Base-by-base conservation (phyloP, 306 rosid genomes). In the Corylus avellana region DNA sequence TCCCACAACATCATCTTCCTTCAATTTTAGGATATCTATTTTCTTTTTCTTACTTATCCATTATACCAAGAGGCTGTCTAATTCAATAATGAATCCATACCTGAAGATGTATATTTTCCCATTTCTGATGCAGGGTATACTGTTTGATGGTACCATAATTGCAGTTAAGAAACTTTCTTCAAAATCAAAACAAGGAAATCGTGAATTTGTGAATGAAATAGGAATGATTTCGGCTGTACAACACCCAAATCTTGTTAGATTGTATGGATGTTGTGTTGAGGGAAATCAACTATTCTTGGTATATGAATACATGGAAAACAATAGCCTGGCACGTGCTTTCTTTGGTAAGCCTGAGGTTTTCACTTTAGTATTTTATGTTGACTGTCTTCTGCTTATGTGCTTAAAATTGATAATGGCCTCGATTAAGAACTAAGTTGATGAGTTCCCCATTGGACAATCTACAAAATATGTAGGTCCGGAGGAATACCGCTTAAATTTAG, bases 161-260 rank as follows among this genome's bases (percentile, higher is more conserved):
- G 91, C 93, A 17, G 90, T 87, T 48, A 90, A 90, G 76, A 88
- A 90, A 57, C 90, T 90, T 56, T 88, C 90, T 10, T 84, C 88
- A 3, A 87, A 14, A 59, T 87, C 90, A 0, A 83, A 82, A 11
- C 93, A 86, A 71, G 90, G 91, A 58, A 87, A 84, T 55, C 86
- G 84, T 70, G 87, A 87, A 80, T 87, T 90, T 82, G 80, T 87
- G 29, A 87, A 80, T 9, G 91, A 87, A 83, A 86, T 87, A 76
- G 90, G 87, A 73, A 64, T 84, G 86, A 84, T 90, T 22, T 86
- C 94, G 63, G 85, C 86, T 79, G 73, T 90, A 64, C 90, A 86
- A 73, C 94, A 90, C 82, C 92, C 89, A 62, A 86, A 86, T 88
- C 87, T 90, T 79, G 90, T 90, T 35, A 90, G 83, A 75, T 86